Evolutionary conservation across 495 filamentous ascomycete species (phyloP), one percentile per base, ranked within the genome.

Genomic region (Penicillium paxilli): DNA sequence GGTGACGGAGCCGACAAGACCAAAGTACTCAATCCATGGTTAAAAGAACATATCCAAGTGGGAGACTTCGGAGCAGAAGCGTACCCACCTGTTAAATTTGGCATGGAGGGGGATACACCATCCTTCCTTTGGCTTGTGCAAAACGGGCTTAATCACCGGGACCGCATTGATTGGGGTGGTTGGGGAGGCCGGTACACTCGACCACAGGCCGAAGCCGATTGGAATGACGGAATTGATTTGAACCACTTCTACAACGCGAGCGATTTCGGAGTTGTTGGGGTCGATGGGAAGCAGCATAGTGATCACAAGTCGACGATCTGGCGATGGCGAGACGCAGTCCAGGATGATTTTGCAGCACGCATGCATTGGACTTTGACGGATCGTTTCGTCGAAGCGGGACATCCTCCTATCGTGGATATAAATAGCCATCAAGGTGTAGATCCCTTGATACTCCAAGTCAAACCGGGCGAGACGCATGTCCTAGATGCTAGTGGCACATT

Each of bases 341-440:
- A 79, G 52, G 64, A 70, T 50, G 76, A 77, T 51, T 76, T 80
- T 51, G 71, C 73, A 4, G 75, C 76, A 0, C 55, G 76, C 3
- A 75, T 78, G 47, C 62, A 73, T 51, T 78, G 76, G 77, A 71
- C 68, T 1, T 23, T 75, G 4, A 47, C 57, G 10, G 16, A 32
- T 2, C 49, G 67, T 25, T 55, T 61, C 14, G 33, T 12, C 2
- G 32, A 47, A 19, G 64, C 61, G 17, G 75, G 73, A 50, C 74
- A 78, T 49, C 60, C 63, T 21, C 73, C 73, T 11, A 54, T 77
- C 2, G 59, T 73, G n/a, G 42, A 47, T 32, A 47, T 77, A 22
- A 77, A 80, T 49, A 68, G 67, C 3, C 61, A 44, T 46, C 24
- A 14, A 1, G 65, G 65, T 1, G 37, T 63, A 19, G 59, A 62